A percentile compares a stretch with the other conserved stretches of the same genome.
Conservation (phyloP, 257 asterid genomes). For the Solanum chilense region DNA sequence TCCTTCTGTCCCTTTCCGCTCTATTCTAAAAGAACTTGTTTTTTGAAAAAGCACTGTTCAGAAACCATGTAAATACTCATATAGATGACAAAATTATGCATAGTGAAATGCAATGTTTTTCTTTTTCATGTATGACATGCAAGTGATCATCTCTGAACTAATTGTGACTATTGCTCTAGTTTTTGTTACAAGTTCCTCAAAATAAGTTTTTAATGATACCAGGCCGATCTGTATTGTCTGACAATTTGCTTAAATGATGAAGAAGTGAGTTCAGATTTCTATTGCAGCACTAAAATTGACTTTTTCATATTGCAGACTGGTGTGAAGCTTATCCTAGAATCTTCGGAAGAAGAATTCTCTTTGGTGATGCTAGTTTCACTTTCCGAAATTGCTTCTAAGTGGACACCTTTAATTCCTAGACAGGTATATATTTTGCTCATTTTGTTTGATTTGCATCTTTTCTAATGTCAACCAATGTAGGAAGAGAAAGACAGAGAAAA, state of each 20-base stretch:
- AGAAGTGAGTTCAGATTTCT: neutral
- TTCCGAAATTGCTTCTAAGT: slow-evolving; percentile 66
- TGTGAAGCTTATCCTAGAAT: slow-evolving; percentile 52
- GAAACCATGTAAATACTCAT: neutral
- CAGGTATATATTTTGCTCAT: slow-evolving; percentile 41
- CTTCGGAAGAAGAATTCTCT: slow-evolving; percentile 55
- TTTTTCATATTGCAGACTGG: slow-evolving; percentile 46
- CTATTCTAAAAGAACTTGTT: neutral
- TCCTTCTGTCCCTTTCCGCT: neutral
- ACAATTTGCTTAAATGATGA: slow-evolving; percentile 1
- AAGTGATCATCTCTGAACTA: neutral
- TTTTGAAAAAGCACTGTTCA: neutral
- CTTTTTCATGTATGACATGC: neutral
- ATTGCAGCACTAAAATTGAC: slow-evolving; percentile 9
- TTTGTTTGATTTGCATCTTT: neutral
- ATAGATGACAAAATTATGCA: neutral
- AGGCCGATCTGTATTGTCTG: neutral
- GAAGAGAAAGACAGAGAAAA: neutral
- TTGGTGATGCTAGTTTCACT: slow-evolving; percentile 69
- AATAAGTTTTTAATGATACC: neutral
- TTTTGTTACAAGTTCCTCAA: neutral
- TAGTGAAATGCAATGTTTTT: neutral
- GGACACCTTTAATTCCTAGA: slow-evolving; percentile 54
- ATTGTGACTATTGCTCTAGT: neutral
- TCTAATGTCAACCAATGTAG: neutral